Percentiles rank a stretch among this genome's conserved stretches.
phyloP scores from a whole-genome alignment of 345 rosid genomes.

The Adansonia digitata region DNA sequence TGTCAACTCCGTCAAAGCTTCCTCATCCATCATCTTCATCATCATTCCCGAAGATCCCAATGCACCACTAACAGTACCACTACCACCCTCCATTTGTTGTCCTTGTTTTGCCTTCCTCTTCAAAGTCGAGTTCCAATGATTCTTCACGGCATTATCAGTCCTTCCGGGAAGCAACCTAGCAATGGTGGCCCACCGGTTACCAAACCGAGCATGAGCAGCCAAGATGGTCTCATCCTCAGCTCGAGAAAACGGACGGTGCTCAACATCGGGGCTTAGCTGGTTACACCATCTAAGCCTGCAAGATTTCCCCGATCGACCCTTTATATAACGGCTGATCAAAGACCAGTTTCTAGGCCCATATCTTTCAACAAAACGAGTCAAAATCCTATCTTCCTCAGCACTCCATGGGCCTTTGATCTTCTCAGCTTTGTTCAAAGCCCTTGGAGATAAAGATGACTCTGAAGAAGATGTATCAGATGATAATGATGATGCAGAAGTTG shows the following conservation, averaged over 20 bases:
- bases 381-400: constrained; percentile 58
- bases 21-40: constrained; percentile 40
- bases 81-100: neutral
- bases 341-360: constrained; percentile 59
- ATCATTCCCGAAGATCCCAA: constrained; percentile 13
- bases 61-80: too few species aligned
- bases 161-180: constrained; percentile 51
- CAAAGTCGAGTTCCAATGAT: constrained; percentile 60
- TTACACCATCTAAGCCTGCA: constrained; percentile 57
- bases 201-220: constrained; percentile 49
- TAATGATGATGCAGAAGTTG: constrained; percentile 34
- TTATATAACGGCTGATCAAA: constrained; percentile 45
- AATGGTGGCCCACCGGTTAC: constrained; percentile 65
- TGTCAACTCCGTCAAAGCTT: constrained; percentile 57
- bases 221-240: constrained; percentile 49
- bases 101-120: constrained; percentile 38
- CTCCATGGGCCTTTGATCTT: constrained; percentile 71
- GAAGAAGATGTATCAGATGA: constrained; percentile 49
- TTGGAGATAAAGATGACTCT: constrained; percentile 33
- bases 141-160: constrained; percentile 62
- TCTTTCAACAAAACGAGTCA: constrained; percentile 48
- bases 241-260: constrained; percentile 54
- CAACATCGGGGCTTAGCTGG: constrained; percentile 50
- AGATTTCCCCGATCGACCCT: constrained; percentile 56
- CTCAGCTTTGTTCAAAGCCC: constrained; percentile 20